Evolutionary conservation across 306 rosid genomes (phyloP).

Genomic region (Corylus americana): DNA sequence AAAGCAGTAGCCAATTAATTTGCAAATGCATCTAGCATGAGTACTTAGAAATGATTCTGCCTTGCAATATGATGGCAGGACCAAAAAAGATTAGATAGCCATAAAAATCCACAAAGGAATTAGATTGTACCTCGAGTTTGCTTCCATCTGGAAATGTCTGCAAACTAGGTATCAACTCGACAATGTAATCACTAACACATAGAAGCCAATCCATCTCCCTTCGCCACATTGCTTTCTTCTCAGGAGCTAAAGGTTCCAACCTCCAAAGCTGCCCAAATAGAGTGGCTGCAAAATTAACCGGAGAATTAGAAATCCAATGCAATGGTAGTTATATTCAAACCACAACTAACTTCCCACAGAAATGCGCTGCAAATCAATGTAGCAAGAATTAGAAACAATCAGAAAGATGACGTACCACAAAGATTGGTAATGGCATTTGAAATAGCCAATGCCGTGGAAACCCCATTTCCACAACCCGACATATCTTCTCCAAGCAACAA

Average conservation of each 20-base stretch:
- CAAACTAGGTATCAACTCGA: slow-evolving; percentile 75
- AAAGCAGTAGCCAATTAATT: background rate
- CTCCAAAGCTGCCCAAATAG: slow-evolving; percentile 91
- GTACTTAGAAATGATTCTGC: background rate
- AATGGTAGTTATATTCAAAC: slow-evolving; percentile 4
- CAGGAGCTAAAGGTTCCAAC: slow-evolving; percentile 60
- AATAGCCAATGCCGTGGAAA: slow-evolving; percentile 77
- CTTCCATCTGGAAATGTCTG: slow-evolving; percentile 86
- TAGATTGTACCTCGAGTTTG: slow-evolving; percentile 69
- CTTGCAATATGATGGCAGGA: background rate
- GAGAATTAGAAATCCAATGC: background rate
- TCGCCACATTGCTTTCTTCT: slow-evolving; percentile 83
- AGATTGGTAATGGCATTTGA: slow-evolving; percentile 94
- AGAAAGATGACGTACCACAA: slow-evolving; percentile 51
- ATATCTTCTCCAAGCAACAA: slow-evolving; percentile 95
- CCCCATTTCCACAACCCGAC: slow-evolving; percentile 99
- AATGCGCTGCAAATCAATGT: slow-evolving; percentile 3
- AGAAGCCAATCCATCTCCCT: slow-evolving; percentile 90
- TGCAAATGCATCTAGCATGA: background rate
- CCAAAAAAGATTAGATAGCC: background rate
- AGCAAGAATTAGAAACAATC: background rate
- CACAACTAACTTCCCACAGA: background rate
- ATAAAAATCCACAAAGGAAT: background rate
- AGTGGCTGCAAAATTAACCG: slow-evolving; percentile 53
- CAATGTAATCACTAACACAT: slow-evolving; percentile 82